Conservation (phyloP, 225 moss, liverwort and hornwort species). For the Pseudoscleropodium purum region DNA sequence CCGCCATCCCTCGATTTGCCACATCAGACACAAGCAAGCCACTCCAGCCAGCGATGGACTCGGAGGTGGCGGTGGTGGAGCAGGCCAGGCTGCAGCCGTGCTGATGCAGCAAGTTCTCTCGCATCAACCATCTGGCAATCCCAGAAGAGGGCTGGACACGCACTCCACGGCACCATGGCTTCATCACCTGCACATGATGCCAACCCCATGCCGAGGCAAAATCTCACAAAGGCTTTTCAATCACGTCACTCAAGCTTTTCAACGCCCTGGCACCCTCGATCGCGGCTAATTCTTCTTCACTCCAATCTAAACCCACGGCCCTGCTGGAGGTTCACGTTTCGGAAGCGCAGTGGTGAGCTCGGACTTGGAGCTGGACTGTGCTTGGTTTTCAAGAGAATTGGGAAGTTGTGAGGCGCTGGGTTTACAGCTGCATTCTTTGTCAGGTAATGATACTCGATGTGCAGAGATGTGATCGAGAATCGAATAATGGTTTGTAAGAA, state of each 20-base stretch:
- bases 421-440: neutral
- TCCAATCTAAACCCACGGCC: neutral
- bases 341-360: neutral
- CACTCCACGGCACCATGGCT: slow-evolving; percentile 2
- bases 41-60: neutral
- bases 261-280: neutral
- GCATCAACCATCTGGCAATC: slow-evolving; percentile 5
- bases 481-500: neutral
- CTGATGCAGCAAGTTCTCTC: slow-evolving; percentile 4
- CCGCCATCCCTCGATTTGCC: neutral
- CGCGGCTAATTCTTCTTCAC: neutral
- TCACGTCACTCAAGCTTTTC: neutral
- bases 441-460: neutral
- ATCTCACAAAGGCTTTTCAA: neutral
- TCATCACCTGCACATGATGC: neutral
- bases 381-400: neutral
- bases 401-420: neutral
- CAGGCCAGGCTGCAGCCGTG: neutral
- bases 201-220: neutral
- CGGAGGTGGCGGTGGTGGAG: neutral
- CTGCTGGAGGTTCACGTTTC: neutral
- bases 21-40: neutral
- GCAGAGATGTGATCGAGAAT: neutral
- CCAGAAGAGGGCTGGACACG: neutral
- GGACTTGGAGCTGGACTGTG: neutral